Conservation (phyloP, 2,329 filamentous ascomycete genomes). For the Exserohilum turcica region DNA sequence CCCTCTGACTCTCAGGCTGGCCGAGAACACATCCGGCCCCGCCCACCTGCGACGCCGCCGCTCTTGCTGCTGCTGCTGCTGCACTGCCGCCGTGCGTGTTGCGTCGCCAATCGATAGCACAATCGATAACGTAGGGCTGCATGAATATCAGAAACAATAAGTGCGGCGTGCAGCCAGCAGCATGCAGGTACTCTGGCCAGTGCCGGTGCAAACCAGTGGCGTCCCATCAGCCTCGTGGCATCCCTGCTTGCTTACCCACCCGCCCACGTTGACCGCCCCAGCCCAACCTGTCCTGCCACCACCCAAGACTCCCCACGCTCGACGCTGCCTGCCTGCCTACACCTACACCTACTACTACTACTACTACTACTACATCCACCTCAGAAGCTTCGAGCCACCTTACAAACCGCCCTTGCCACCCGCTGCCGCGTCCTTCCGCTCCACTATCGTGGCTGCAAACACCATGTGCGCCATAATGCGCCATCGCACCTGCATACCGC, state of each 20-base stretch:
- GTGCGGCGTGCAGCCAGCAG: background rate
- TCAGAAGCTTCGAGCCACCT: no score
- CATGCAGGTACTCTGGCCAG: background rate
- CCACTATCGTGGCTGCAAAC: background rate
- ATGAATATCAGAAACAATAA: background rate
- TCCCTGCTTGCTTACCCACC: background rate
- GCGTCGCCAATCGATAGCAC: constrained; percentile 5
- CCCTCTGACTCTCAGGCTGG: no score
- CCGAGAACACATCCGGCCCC: background rate
- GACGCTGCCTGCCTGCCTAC: no score
- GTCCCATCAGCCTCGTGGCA: background rate
- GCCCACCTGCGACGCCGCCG: background rate
- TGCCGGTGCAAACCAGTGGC: background rate
- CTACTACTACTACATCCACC: no score
- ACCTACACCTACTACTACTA: no score
- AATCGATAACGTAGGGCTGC: constrained; percentile 6
- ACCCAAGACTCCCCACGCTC: no score
- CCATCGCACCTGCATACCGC: background rate
- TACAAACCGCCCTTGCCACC: background rate
- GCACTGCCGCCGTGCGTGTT: no score
- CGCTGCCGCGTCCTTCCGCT: background rate
- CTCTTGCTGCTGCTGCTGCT: no score
- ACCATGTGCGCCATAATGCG: background rate
- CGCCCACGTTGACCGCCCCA: no score
- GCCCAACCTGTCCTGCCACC: no score